Base-by-base conservation (phyloP, 2,329 filamentous ascomycete species). In the Stylonectria norvegica region DNA sequence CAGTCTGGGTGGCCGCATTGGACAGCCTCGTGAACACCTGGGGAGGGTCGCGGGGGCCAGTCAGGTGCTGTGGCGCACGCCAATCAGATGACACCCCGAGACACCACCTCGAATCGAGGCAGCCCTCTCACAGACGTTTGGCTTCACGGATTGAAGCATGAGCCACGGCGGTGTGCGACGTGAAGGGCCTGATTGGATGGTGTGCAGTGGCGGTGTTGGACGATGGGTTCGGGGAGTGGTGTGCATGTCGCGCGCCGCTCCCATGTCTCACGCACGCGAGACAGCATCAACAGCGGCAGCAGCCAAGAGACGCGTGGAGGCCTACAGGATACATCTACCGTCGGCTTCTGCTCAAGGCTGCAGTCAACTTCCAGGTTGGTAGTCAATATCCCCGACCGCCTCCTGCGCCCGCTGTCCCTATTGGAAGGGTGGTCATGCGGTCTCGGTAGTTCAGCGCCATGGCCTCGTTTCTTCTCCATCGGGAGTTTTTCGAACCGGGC, bases 11-110 rank as follows among this genome's bases (percentile, higher is more conserved):
- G 20, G 49, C 41, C 43, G 50, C 45, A 60, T 56, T 55, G 52
- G 52, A 40, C 43, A 61, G 57, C 58, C 59, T 61, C 59, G 59
- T 62, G 59, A 58, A 53, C 48, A 46, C 7, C 34, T 38, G 38
- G 51, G 54, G 56, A 57, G 59, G 57, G 52, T 53, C 53, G 50
- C 43, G 47, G 44, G 53, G 52, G 47, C 43, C 46, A 49, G 63
- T 69, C 66, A 68, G 59, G 61, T 68, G 66, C 39, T 58, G 54
- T 56, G 56, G 50, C 58, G 53, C 52, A 58, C 45, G 41, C 66
- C 66, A 68, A 69, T 69, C 47, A 59, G 18, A n/a, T 34, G 22
- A 12, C 14, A 12, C 23, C 25, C 32, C 44, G 20, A 43, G 38
- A 40, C 57, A 59, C 57, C 56, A 55, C 44, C 34, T 41, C 37